Conservation (phyloP, 345 rosid species). For the Litchi chinensis region DNA sequence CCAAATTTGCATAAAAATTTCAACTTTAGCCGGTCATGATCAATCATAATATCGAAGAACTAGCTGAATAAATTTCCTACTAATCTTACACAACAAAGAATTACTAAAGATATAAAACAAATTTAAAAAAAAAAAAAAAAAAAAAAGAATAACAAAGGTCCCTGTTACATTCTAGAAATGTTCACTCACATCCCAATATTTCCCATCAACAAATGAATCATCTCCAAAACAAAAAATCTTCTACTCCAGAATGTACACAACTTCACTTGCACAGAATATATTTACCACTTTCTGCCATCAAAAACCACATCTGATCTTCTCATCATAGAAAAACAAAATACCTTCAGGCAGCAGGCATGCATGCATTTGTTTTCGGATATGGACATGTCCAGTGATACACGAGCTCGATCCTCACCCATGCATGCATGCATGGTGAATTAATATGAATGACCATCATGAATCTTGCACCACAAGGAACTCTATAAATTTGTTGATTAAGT, state of each 20-base stretch:
- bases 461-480: background rate
- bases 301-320: background rate
- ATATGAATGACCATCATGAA: background rate
- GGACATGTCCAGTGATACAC: background rate
- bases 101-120: background rate
- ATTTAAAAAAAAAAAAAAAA: background rate
- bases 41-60: background rate
- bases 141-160: too few species aligned
- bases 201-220: background rate
- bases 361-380: too few species aligned
- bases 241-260: background rate
- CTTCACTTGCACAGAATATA: background rate
- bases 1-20: too few species aligned
- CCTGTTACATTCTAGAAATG: background rate
- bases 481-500: too few species aligned
- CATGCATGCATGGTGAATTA: background rate
- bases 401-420: background rate
- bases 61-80: background rate
- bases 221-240: background rate
- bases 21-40: too few species aligned
- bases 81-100: background rate
- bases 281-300: slow-evolving; percentile 1
- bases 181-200: background rate
- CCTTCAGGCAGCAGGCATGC: background rate
- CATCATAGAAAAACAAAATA: background rate